Evolutionary conservation across 2,329 filamentous ascomycete genomes (phyloP).

Genomic region (Cytospora schulzeri): DNA sequence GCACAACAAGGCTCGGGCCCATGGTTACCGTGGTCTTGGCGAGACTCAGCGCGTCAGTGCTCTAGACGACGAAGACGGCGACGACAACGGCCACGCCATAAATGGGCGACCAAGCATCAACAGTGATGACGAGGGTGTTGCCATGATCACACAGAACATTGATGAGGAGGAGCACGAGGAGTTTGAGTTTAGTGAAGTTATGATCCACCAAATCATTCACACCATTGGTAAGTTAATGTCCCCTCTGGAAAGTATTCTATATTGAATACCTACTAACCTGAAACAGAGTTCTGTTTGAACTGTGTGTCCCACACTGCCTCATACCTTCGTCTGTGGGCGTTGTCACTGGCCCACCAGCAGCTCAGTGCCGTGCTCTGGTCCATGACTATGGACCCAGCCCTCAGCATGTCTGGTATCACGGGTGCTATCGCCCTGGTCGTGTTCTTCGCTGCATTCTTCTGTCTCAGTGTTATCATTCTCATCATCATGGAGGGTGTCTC

Average conservation of each 20-base stretch:
- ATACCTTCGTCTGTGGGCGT: slow-evolving; percentile 95
- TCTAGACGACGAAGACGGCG: slow-evolving; percentile 83
- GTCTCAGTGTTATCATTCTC: slow-evolving; percentile 68
- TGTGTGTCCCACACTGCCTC: slow-evolving; percentile 98
- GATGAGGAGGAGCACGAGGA: slow-evolving; percentile 84
- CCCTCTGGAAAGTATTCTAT: neutral
- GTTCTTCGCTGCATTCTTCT: slow-evolving; percentile 88
- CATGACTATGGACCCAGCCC: slow-evolving; percentile 86
- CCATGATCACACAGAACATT: slow-evolving; percentile 87
- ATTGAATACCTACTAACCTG: slow-evolving; percentile 35
- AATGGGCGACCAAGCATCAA: slow-evolving; percentile 54
- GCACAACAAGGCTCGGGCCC: slow-evolving; percentile 82
- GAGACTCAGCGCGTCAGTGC: slow-evolving; percentile 87
- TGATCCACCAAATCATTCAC: slow-evolving; percentile 99
- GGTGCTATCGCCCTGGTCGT: slow-evolving; percentile 82
- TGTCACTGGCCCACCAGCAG: slow-evolving; percentile 97
- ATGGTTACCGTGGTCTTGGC: slow-evolving; percentile 91
- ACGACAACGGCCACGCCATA: slow-evolving; percentile 66
- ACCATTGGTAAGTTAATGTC: slow-evolving; percentile 74
- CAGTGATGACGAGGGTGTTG: slow-evolving; percentile 78
- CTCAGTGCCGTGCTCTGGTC: slow-evolving; percentile 92
- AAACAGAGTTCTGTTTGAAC: slow-evolving; percentile 92
- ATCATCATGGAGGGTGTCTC: slow-evolving; percentile 96
- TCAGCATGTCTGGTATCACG: slow-evolving; percentile 63
- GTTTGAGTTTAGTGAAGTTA: slow-evolving; percentile 94